Conservation (phyloP, 2,329 filamentous ascomycete species). For the Fusarium redolens region DNA sequence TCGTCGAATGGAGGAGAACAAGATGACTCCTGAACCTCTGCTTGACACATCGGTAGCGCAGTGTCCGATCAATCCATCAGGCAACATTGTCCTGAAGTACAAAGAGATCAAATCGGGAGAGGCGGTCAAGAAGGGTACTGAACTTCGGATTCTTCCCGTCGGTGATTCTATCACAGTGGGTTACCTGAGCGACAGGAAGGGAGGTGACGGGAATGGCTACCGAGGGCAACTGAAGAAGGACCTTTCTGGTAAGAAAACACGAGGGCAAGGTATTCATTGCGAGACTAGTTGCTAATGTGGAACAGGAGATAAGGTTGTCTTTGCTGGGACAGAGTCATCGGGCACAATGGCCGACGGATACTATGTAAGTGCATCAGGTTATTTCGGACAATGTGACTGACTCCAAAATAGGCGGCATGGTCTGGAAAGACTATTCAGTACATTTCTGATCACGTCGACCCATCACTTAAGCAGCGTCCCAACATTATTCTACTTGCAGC, state of each 20-base stretch:
- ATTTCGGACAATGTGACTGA: accelerated
- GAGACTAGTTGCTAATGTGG: background rate
- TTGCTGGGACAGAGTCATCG: constrained; percentile 18
- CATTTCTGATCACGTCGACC: constrained; percentile 9
- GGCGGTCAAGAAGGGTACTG: background rate
- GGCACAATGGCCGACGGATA: background rate
- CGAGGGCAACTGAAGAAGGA: constrained; percentile 1
- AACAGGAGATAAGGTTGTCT: constrained; percentile 1
- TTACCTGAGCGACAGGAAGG: constrained; percentile 6
- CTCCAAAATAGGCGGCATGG: constrained; percentile 16
- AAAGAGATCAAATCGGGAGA: background rate
- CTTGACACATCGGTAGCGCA: background rate
- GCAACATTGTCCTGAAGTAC: background rate
- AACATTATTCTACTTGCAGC: constrained; percentile 23
- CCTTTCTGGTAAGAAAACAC: background rate
- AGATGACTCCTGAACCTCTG: background rate
- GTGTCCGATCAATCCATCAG: background rate
- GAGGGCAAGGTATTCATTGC: accelerated
- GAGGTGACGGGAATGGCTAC: constrained; percentile 15
- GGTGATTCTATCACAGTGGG: constrained; percentile 27
- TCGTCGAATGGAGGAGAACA: background rate
- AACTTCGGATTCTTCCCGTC: constrained; percentile 6
- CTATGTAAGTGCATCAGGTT: background rate
- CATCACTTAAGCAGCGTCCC: constrained; percentile 6
- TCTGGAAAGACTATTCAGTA: constrained; percentile 26